Evolutionary conservation across 345 rosid genomes (phyloP), one percentile per base, ranked within the genome.

Genomic region (Moricandia arvensis): DNA sequence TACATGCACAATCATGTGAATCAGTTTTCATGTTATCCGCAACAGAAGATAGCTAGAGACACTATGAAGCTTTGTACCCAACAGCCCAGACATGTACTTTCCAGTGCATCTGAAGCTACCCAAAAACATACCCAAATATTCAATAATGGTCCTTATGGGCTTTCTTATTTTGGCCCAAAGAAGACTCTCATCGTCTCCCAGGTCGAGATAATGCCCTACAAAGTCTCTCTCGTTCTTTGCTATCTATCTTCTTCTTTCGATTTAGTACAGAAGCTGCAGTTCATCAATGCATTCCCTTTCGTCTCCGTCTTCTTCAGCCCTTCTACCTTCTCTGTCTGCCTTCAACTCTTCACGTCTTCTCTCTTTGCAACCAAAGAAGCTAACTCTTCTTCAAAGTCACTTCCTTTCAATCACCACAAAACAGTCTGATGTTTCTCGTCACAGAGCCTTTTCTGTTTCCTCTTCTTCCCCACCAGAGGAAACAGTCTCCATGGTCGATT

Each of bases 381-480:
- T 68, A 13, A 53, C 4, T 16, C 60, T 3, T 78, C 64, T 60
- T 53, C 74, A 62, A 54, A 60, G 61, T 73, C 60, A 45, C 49
- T n/a, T 33, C 30, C 18, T 47, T 30, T 75, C 81, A 5, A 29
- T 37, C 38, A 43, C 66, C 33, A 57, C 61, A 1, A 26, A 57
- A 66, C 72, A 67, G 27, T 55, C 30, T 18, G 7, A 62, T 73
- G 74, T 72, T 38, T 73, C 79, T 2, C 68, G 62, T 41, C 34
- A 51, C 55, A 85, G 21, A 65, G 68, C 24, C 4, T 31, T 65
- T 1, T 64, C 59, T 17, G 66, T 74, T 41, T 68, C 72, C 43
- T 77, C 84, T 13, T 43, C 81, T 1, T 71, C 79, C 35, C 82
- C 88, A 26, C 82, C 90, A 5, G 82, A 87, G 13, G 97, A 82